Base-by-base conservation (phyloP, 169 alveolate genomes). In the Theileria parva region DNA sequence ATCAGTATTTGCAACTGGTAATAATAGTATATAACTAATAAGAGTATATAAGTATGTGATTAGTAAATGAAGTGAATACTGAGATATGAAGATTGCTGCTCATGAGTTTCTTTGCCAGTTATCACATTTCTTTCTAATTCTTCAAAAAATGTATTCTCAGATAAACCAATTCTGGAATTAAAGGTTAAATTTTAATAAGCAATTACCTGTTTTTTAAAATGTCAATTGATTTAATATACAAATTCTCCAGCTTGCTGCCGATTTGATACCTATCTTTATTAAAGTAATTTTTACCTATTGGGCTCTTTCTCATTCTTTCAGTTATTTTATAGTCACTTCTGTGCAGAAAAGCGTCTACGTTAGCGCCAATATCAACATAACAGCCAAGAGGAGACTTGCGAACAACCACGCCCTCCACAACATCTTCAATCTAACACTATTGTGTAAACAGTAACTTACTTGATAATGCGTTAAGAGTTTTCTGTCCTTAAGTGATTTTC, bases 291-390 rank as follows among this genome's bases (percentile, higher is more conserved):
- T 21, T 55, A n/a, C 64, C 73, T 27, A 2, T 68, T 83, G 32
- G n/a, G 85, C 71, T 80, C 19, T 17, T 50, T 65, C 28, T 68
- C 80, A 37, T 64, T 55, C 75, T 74, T 23, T 77, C 44, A 1
- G 88, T 67, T 37, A 81, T 65, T 70, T 75, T 81, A 39, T 74
- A 21, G 61, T 81, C 88, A 48, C 77, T 74, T 23, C 50, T 61
- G 85, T 83, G 89, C 13, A 83, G 77, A 55, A 83, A 83, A 23
- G 77, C 89, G 37, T 83, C 89, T 15, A 83, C 89, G 0, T 81
- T 74, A n/a, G 89, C 89, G 8, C 89, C 89, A 0, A 83, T 73
- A 37, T 83, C 89, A 13, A 83, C 61, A n/a, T 76, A 83, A 34
- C 28, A 83, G 19, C 89, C 89, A 1, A 83, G 34, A 0, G 86